Evolutionary conservation across 2,329 filamentous ascomycete genomes (phyloP), one percentile per base, ranked within the genome.

Genomic region (Fonsecaea pedrosoi): DNA sequence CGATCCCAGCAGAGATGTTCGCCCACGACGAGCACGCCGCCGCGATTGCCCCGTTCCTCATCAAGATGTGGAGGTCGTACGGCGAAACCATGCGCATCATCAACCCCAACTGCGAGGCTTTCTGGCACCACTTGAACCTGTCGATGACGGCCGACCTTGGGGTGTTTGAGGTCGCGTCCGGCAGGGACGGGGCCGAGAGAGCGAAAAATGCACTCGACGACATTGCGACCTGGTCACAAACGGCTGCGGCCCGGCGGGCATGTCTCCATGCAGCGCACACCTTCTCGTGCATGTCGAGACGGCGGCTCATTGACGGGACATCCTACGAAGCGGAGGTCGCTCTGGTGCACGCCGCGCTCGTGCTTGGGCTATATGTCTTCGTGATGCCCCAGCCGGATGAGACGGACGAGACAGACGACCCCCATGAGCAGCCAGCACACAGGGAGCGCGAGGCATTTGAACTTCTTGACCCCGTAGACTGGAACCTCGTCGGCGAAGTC

Each of bases 51-150:
- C 40, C 62, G 2, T 34, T 59, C 12, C 37, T 59, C 10, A 13
- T 54, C 18, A 61, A 40, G 34, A 32, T 61, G n/a, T 61, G 59
- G 59, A 38, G 48, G 37, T 40, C 42, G 25, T 83, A 83, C 40
- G 78, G 80, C 37, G 78, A 81, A 25, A 75, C 77, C 0, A 75
- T 83, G 3, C 73, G 79, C 13, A 77, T 75, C 2, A 77, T 82
- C 30, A 82, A 83, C 54, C 77, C 83, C 1, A 85, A 85, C 55
- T 81, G 81, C 3, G 73, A 81, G 1, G 76, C 84, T 4, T 78
- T 84, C 42, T 85, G 83, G 83, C 83, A 85, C 67, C 80, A 82
- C 45, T 80, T 83, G 64, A 84, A 82, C 70, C 83, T 85, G 78
- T 80, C 78, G 67, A 77, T 85, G 3, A 82, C 82, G 0, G 80